Conservation (phyloP, 148 eudicot species). For the Vaccinium vitisidaea region DNA sequence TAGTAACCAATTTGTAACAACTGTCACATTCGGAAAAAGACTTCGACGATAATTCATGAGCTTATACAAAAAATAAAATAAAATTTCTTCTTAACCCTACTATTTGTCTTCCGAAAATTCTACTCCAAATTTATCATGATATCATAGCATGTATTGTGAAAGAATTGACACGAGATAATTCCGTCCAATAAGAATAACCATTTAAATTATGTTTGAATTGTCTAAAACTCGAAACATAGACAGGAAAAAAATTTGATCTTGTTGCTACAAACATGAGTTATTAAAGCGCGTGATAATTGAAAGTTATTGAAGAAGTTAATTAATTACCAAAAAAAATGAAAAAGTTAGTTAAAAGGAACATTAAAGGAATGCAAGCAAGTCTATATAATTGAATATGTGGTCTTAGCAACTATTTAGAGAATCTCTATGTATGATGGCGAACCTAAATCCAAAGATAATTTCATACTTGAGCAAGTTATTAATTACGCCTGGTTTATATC, state of each 20-base stretch:
- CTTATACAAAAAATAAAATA: neutral
- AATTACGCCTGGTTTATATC: neutral
- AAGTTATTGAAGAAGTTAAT: neutral
- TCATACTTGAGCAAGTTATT: neutral
- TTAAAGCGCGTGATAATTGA: neutral
- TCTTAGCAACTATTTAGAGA: neutral
- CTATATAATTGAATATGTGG: neutral
- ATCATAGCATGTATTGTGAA: neutral
- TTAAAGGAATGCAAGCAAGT: neutral
- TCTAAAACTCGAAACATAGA: neutral
- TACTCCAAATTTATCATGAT: neutral
- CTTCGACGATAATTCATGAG: neutral
- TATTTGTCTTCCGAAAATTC: neutral
- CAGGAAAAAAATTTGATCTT: no score
- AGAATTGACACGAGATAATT: neutral
- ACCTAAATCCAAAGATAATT: neutral
- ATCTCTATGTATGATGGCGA: neutral
- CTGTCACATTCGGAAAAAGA: neutral
- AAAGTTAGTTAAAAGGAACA: neutral
- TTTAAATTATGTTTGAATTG: neutral
- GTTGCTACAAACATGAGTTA: neutral
- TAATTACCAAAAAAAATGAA: neutral
- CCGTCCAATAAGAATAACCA: neutral
- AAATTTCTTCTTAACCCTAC: neutral
- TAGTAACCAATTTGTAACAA: neutral